These are phyloP conservation scores for Polysphondylium violaceum DNA, from an alignment of 78 protist genomes.

Conservation along the genomic window DNA sequence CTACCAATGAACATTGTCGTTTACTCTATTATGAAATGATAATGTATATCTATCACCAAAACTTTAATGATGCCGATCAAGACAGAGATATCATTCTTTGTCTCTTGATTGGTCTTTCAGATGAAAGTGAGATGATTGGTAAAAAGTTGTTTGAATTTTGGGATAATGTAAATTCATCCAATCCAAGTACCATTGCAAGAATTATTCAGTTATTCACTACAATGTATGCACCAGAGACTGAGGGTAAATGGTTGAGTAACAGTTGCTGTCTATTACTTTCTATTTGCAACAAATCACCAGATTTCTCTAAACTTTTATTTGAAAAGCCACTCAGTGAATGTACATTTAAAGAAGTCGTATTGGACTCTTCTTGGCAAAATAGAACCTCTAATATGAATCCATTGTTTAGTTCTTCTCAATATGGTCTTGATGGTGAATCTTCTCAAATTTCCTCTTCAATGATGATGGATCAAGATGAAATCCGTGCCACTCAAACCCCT, in stretches of 20 bases:
- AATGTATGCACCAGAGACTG: slow-evolving; percentile 77
- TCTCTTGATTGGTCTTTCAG: slow-evolving; percentile 66
- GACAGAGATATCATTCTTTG: background rate
- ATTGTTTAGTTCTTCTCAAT: slow-evolving; percentile 57
- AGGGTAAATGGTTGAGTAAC: slow-evolving; percentile 77
- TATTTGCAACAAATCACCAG: slow-evolving; percentile 44
- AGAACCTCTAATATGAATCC: slow-evolving; percentile 84
- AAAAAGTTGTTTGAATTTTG: slow-evolving; percentile 71
- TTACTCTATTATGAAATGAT: slow-evolving; percentile 38
- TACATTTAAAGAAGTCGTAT: slow-evolving; percentile 28
- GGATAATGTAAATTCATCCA: slow-evolving; percentile 50
- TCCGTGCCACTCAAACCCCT: slow-evolving; percentile 65
- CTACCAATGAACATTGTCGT: slow-evolving; percentile 56
- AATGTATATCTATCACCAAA: slow-evolving; percentile 39
- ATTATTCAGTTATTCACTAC: slow-evolving; percentile 19
- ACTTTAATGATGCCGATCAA: background rate
- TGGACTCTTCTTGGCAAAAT: slow-evolving; percentile 74
- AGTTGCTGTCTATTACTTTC: slow-evolving; percentile 55
- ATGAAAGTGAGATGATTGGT: slow-evolving; percentile 38
- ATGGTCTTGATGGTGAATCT: background rate
- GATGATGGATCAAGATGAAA: slow-evolving; percentile 1
- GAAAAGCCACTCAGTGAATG: slow-evolving; percentile 81
- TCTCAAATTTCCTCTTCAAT: background rate
- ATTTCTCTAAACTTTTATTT: slow-evolving; percentile 66
- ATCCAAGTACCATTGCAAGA: slow-evolving; percentile 10